phyloP scores from a whole-genome alignment of 164 flowering plant genomes.

The grape (Vitis vinifera) region ASM3070453v1 NC_081816.1:5938501-5939000 shows the following conservation, averaged over 20 bases:
- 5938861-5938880: conserved; percentile 43
- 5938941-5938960: too few relatives aligned
- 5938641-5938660: conserved; percentile 38
- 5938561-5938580: neutral
- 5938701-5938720: conserved; percentile 32
- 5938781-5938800: conserved; percentile 44
- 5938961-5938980: too few relatives aligned
- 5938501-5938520: too few relatives aligned
- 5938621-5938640: conserved; percentile 27
- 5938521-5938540: too few relatives aligned
- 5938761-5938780: conserved; percentile 43
- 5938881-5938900: conserved; percentile 38
- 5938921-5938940: conserved; percentile 9
- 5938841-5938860: conserved; percentile 41
- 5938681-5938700: conserved; percentile 60
- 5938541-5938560: too few relatives aligned
- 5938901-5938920: conserved; percentile 37
- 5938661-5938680: conserved; percentile 21
- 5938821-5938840: neutral
- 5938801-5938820: conserved; percentile 22
- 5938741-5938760: conserved; percentile 30
- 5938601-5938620: conserved; percentile 21
- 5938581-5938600: conserved; percentile 39
- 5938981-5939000: too few relatives aligned
- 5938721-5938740: conserved; percentile 43